Evolutionary conservation across 1,284 basidiomycete species (phyloP), one percentile per base, ranked within the genome.

Genomic region (Sanghuangporus sanghuang): DNA sequence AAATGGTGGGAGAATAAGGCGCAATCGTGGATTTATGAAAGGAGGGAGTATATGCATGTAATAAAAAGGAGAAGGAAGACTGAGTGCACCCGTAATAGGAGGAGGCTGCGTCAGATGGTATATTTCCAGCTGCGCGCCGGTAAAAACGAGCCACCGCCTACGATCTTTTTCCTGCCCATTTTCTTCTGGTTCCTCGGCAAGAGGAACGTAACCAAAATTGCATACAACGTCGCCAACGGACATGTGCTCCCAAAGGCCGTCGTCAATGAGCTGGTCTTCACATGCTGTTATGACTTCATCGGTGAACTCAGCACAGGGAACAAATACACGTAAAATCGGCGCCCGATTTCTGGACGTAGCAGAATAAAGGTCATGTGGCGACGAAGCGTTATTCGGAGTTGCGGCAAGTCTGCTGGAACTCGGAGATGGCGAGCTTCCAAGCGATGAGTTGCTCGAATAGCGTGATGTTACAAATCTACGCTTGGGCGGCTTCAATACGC

Each of bases 211-310:
- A 6, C 90, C 90, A 57, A 92, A 78, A 71, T 92, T 92, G 72
- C 86, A 90, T 23, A 92, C 80, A 46, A 91, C 73, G 69, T 92
- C 90, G 1, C 90, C 90, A 0, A 80, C 80, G 2, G 85, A 88
- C 39, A 92, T 79, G 67, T 89, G 81, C 9, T 79, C 75, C 89
- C 89, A 92, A 5, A 92, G 77, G 0, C 83, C 86, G 2, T 81
- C 79, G 1, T 79, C 77, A 18, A 81, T 73, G 6, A 92, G 78
- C 71, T 90, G 87, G 52, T 82, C 78, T 70, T 90, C 85, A 71
- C 88, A 90, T 6, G 76, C 75, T 3, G 77, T 70, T 48, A 90
- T 75, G 16, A 80, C 77, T 32, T 75, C 74, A 1, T 79, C 77
- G 56, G 83, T 78, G 40, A 89, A 75, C 14, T 74, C 74, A 0